phyloP scores from a whole-genome alignment of 495 filamentous ascomycete genomes.

The Penicillium canariense region DNA sequence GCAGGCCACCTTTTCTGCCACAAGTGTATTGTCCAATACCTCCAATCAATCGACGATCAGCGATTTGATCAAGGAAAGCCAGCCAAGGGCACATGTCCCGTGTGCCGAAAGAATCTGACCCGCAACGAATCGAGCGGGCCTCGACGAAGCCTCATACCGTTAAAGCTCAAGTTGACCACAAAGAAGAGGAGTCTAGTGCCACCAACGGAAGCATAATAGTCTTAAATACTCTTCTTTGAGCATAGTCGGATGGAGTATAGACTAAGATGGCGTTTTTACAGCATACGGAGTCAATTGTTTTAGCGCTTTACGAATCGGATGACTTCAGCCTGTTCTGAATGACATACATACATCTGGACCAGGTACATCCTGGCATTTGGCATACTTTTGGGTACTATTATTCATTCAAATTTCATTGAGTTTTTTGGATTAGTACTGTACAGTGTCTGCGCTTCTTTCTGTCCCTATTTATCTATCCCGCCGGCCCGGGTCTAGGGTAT shows the following conservation, averaged over 20 bases:
- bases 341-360: neutral
- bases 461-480: conserved; percentile 22
- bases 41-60: conserved; percentile 6
- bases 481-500: conserved; percentile 54
- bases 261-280: neutral
- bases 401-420: neutral
- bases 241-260: conserved; percentile 1
- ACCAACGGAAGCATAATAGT: neutral
- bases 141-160: conserved; percentile 15
- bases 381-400: neutral
- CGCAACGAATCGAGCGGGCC: conserved; percentile 14
- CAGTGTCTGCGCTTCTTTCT: neutral
- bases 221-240: neutral
- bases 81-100: conserved; percentile 13
- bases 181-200: conserved; percentile 1
- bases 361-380: neutral
- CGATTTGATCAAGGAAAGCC: conserved; percentile 6
- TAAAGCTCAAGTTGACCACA: conserved; percentile 15
- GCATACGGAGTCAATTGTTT: neutral
- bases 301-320: neutral
- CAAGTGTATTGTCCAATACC: conserved; percentile 17
- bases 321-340: neutral
- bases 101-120: conserved; percentile 19
- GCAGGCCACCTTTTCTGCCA: conserved; percentile 22
- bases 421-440: neutral